Evolutionary conservation across 352 stramenopile genomes (phyloP).

Genomic region (Phytophthora brassicae): DNA sequence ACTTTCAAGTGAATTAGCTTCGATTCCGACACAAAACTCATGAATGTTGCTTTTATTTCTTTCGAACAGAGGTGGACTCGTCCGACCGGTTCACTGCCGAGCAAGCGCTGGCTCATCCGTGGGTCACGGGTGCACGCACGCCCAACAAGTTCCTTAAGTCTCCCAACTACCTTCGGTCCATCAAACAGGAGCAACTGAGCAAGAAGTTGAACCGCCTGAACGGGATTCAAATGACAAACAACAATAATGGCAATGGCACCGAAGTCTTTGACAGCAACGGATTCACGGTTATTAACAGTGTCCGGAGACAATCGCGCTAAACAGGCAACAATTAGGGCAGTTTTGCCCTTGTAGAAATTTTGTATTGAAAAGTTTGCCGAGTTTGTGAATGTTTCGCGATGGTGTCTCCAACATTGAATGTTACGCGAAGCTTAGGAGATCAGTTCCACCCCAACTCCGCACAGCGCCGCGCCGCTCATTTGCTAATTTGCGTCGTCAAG

Average conservation of each 20-base stretch:
- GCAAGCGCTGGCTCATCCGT: conserved; percentile 80
- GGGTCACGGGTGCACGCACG: conserved; percentile 83
- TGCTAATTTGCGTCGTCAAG: conserved; percentile 31
- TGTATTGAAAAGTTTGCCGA: background rate
- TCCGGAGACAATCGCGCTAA: conserved; percentile 73
- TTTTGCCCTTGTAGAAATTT: conserved; percentile 11
- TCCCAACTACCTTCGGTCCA: conserved; percentile 83
- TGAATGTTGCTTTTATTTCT: background rate
- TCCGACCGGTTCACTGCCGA: conserved; percentile 81
- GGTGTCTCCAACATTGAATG: background rate
- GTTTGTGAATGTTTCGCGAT: background rate
- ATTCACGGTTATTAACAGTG: conserved; percentile 44
- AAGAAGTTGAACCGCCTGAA: conserved; percentile 40
- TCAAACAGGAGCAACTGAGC: conserved; percentile 68
- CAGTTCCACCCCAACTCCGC: background rate
- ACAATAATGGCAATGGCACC: conserved; percentile 12
- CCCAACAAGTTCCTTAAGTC: conserved; percentile 88
- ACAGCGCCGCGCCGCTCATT: conserved; percentile 18
- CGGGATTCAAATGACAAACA: conserved; percentile 13
- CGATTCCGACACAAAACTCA: background rate
- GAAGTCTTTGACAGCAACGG: conserved; percentile 22
- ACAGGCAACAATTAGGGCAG: background rate
- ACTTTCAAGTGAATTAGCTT: background rate
- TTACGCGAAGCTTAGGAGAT: conserved; percentile 5
- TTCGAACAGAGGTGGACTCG: conserved; percentile 77